phyloP scores from a whole-genome alignment of 139 green algal species.

The Asterochloris sp. region DNA sequence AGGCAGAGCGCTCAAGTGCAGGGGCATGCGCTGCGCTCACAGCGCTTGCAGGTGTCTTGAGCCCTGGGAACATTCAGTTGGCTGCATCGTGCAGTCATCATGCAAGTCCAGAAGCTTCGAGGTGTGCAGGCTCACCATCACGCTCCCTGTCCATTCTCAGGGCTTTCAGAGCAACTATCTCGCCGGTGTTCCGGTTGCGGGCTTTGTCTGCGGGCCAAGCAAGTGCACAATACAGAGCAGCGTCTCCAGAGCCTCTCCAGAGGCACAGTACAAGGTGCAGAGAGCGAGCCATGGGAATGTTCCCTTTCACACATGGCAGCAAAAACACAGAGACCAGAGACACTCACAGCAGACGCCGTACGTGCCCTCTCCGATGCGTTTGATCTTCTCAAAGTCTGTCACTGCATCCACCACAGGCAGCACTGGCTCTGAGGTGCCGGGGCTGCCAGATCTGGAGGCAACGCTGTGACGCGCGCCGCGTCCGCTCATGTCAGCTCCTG shows the following conservation, averaged over 20 bases:
- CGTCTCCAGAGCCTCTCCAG: neutral
- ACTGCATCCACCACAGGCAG: constrained; percentile 55
- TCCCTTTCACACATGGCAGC: no score
- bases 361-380: constrained; percentile 71
- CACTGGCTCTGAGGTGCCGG: neutral
- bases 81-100: no score
- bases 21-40: no score
- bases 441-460: neutral
- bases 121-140: constrained; percentile 20
- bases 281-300: neutral
- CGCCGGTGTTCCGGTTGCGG: constrained; percentile 47
- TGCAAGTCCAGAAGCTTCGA: no score
- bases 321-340: neutral
- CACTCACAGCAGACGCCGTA: constrained; percentile 67
- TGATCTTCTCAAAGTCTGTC: constrained; percentile 65
- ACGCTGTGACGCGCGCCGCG: no score
- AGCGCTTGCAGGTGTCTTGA: no score
- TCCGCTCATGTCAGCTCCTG: neutral
- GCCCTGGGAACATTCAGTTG: no score
- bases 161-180: constrained; percentile 80
- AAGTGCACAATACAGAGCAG: neutral
- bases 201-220: constrained; percentile 49
- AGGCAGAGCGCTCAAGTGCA: no score
- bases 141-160: constrained; percentile 56
- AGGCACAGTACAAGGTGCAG: neutral